Conservation (phyloP, 2,329 filamentous ascomycete species). For the Cladorrhinum sp. region DNA sequence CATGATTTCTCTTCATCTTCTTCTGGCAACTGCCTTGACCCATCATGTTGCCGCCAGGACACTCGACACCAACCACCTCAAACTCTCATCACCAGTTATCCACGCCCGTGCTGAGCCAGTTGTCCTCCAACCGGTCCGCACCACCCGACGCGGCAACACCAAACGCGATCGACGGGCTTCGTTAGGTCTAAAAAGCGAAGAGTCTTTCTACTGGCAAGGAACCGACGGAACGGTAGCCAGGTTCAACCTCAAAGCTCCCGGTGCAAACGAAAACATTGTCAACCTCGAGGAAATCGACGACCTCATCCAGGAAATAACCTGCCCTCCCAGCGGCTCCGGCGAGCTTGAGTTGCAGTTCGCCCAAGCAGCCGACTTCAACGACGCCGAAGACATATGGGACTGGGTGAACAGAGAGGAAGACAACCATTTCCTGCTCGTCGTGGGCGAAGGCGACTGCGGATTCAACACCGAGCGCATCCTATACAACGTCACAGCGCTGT, state of each 20-base stretch:
- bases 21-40: slow-evolving; percentile 1
- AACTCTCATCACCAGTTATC: neutral
- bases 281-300: slow-evolving; percentile 20
- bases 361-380: slow-evolving; percentile 15
- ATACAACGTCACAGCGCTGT: slow-evolving; percentile 11
- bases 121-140: slow-evolving; percentile 10
- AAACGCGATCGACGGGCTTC: slow-evolving; percentile 7
- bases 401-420: slow-evolving; percentile 16
- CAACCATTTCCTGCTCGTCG: slow-evolving; percentile 16
- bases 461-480: slow-evolving; percentile 4
- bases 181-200: slow-evolving; percentile 7
- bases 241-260: slow-evolving; percentile 11
- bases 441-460: slow-evolving; percentile 13
- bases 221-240: slow-evolving; percentile 16
- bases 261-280: slow-evolving; percentile 11
- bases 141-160: slow-evolving; percentile 4
- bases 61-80: neutral
- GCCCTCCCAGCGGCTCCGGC: neutral
- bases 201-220: slow-evolving; percentile 14
- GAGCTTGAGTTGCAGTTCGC: slow-evolving; percentile 12
- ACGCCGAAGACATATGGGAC: slow-evolving; percentile 17
- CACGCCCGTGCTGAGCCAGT: neutral
- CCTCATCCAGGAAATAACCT: slow-evolving; percentile 9
- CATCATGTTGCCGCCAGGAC: neutral
- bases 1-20: slow-evolving; percentile 5